phyloP scores from a whole-genome alignment of 129 eudicot genomes.

The Arctium lappa region DNA sequence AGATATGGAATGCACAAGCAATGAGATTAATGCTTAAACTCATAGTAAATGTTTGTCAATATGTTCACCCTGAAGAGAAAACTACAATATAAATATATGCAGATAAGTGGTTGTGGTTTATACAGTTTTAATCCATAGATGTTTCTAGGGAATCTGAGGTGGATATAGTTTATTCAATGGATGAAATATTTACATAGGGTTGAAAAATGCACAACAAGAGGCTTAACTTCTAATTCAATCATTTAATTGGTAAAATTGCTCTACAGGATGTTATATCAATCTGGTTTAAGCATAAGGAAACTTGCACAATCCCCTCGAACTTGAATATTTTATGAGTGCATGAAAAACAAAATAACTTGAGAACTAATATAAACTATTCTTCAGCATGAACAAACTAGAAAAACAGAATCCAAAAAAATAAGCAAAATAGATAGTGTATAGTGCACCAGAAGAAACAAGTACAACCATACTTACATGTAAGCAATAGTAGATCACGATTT shows the following conservation, averaged over 20 bases:
- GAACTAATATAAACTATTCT: background rate
- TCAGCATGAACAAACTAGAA: background rate
- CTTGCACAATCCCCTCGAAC: background rate
- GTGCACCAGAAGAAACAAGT: background rate
- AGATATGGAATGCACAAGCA: background rate
- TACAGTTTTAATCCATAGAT: background rate
- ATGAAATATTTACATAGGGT: background rate
- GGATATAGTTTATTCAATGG: background rate
- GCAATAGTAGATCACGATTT: background rate
- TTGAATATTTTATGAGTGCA: background rate
- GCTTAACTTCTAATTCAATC: background rate
- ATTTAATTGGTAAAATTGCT: background rate
- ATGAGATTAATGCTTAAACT: constrained; percentile 1
- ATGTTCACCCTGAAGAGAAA: constrained; percentile 6
- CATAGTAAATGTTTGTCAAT: background rate
- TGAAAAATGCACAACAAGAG: background rate
- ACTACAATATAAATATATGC: background rate
- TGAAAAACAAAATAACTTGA: background rate
- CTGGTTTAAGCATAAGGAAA: background rate
- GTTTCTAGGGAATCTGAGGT: background rate
- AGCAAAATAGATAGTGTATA: background rate
- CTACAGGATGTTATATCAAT: background rate
- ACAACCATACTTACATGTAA: background rate
- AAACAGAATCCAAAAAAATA: background rate
- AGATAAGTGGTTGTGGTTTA: background rate